A percentile compares a stretch with the other conserved stretches of the same genome.
These are phyloP conservation scores for Boletellus sp. DNA, from an alignment of 768 basidiomycete genomes.

Conservation along the genomic window DNA sequence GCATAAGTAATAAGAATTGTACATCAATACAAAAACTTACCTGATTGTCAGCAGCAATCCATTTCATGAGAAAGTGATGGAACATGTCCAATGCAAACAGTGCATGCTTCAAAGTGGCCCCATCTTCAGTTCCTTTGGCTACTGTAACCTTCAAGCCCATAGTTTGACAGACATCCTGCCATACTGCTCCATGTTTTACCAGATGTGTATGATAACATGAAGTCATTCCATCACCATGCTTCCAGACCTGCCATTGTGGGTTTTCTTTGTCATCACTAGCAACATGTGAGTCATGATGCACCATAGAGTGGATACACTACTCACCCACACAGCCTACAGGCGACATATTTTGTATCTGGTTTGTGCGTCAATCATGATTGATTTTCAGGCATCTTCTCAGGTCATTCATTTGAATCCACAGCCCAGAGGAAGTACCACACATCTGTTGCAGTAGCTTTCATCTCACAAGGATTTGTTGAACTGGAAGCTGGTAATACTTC, in stretches of 20 bases:
- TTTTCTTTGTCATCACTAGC: not conserved
- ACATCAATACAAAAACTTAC: too few species aligned
- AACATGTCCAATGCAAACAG: too few species aligned
- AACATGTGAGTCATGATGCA: not conserved
- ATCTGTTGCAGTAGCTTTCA: not conserved
- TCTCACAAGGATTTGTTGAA: not conserved
- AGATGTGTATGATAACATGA: not conserved
- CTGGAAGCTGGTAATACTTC: not conserved
- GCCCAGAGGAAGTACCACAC: not conserved
- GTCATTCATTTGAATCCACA: not conserved
- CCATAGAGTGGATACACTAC: not conserved
- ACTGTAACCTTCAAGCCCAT: too few species aligned
- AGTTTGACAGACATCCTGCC: too few species aligned
- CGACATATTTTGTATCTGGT: not conserved
- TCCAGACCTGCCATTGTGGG: not conserved
- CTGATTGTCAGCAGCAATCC: too few species aligned
- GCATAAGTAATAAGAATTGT: too few species aligned
- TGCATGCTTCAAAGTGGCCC: too few species aligned
- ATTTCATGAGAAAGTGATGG: too few species aligned
- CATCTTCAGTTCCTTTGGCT: too few species aligned
- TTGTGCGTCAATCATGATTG: not conserved
- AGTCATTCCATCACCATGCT: not conserved
- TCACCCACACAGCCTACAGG: not conserved
- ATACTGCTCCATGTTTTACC: not conserved
- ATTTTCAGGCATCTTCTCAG: not conserved